These are phyloP conservation scores for Brassica rapa DNA, from an alignment of 345 rosid genomes.

Conservation along the genomic window DNA sequence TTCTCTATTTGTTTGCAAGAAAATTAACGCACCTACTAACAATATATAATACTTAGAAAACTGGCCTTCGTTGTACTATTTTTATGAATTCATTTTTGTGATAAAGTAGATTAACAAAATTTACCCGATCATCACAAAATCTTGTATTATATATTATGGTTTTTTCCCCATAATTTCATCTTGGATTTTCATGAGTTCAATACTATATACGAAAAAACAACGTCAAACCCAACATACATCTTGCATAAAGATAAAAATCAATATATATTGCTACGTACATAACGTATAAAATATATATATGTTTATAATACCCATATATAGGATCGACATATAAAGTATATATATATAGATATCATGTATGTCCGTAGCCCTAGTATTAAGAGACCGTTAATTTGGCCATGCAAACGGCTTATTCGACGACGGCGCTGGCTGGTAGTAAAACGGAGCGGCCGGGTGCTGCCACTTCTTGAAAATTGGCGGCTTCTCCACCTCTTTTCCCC, in stretches of 20 bases:
- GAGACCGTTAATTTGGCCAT: constrained; percentile 38
- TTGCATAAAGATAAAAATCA: background rate
- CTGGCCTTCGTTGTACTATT: no score
- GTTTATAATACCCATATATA: background rate
- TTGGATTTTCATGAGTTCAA: background rate
- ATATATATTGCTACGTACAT: background rate
- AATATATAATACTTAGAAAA: background rate
- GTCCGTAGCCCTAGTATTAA: constrained; percentile 22
- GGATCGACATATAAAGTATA: constrained; percentile 2
- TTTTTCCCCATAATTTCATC: background rate
- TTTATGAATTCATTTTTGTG: background rate
- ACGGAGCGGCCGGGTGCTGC: constrained; percentile 97
- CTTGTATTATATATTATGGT: background rate
- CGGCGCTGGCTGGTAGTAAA: constrained; percentile 53
- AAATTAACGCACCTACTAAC: background rate
- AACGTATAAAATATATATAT: background rate
- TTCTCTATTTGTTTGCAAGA: background rate
- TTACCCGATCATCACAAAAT: background rate
- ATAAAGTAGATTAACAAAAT: background rate
- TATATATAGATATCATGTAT: background rate
- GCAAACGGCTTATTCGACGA: constrained; percentile 52
- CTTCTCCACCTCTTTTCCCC: constrained; percentile 42
- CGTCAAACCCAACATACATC: background rate
- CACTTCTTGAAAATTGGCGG: constrained; percentile 69
- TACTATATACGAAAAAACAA: background rate